phyloP scores from a whole-genome alignment of 345 rosid species.

The Laguncularia racemosa region DNA sequence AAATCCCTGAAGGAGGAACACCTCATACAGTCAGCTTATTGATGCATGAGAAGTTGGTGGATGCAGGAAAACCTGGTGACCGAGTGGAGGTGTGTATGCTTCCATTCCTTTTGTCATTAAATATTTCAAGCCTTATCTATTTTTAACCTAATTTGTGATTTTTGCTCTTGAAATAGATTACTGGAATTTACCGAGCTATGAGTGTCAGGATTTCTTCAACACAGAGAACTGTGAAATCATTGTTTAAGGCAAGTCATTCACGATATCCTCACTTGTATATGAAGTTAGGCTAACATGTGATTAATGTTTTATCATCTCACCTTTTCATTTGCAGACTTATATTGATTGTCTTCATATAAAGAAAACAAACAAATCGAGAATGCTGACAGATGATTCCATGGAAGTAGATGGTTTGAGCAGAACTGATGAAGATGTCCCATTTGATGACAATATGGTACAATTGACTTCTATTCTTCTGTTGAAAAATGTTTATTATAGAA shows the following conservation, averaged over 20 bases:
- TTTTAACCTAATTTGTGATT: background rate
- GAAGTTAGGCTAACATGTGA: background rate
- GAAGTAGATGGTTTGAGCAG: conserved; percentile 53
- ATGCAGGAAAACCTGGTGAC: conserved; percentile 94
- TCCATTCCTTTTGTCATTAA: background rate
- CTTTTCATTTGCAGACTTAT: conserved; percentile 52
- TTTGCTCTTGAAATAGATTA: conserved; percentile 42
- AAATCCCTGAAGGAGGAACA: conserved; percentile 96
- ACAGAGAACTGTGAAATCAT: conserved; percentile 90
- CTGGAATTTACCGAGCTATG: conserved; percentile 97
- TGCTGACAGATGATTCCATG: conserved; percentile 69
- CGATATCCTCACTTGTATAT: conserved; percentile 9
- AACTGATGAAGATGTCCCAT: conserved; percentile 55
- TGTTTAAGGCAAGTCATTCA: conserved; percentile 56
- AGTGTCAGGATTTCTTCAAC: conserved; percentile 77
- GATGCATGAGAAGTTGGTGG: conserved; percentile 95
- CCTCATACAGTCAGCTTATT: conserved; percentile 96
- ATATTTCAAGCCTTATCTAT: background rate
- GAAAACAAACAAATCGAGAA: conserved; percentile 76
- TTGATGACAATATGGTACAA: conserved; percentile 56
- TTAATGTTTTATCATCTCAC: conserved; percentile 7
- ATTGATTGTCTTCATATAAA: conserved; percentile 91
- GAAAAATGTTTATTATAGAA: background rate
- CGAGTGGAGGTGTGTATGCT: conserved; percentile 69
- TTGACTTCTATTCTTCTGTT: background rate